Percentiles rank a stretch among this genome's conserved stretches.
Evolutionary conservation across 2,329 filamentous ascomycete genomes (phyloP).

Genomic region (Colletotrichum orbiculare): DNA sequence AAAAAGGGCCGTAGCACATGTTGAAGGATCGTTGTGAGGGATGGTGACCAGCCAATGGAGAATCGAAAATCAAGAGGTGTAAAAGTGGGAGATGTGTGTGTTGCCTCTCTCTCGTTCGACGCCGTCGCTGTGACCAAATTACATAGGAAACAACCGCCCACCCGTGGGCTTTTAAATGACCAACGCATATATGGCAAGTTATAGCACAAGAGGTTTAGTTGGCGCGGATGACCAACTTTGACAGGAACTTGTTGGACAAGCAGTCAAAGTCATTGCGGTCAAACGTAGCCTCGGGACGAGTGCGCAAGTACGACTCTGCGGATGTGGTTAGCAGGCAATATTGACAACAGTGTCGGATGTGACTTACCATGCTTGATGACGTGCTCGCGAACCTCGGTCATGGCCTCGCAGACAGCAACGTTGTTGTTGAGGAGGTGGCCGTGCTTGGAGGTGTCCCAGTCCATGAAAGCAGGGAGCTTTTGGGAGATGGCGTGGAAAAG

Average conservation of each 20-base stretch:
- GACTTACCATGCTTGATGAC: conserved; percentile 91
- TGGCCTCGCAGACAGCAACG: conserved; percentile 89
- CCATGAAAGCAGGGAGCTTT: conserved; percentile 90
- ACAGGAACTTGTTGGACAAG: conserved; percentile 96
- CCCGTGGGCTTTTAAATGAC: conserved; percentile 26
- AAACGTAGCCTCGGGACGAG: conserved; percentile 83
- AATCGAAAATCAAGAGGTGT: conserved; percentile 31
- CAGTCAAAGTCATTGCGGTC: conserved; percentile 94
- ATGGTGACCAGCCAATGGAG: conserved; percentile 37
- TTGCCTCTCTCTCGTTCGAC: conserved; percentile 34
- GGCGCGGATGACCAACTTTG: conserved; percentile 94
- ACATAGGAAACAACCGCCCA: conserved; percentile 35
- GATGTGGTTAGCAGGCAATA: conserved; percentile 50
- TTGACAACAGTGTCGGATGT: neutral
- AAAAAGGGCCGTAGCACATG: conserved; percentile 39
- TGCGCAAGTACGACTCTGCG: conserved; percentile 86
- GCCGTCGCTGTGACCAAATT: conserved; percentile 39
- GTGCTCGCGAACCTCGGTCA: conserved; percentile 95
- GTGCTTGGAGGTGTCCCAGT: conserved; percentile 94
- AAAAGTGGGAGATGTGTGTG: conserved; percentile 26
- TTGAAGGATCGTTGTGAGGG: conserved; percentile 34
- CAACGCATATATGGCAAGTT: conserved; percentile 31
- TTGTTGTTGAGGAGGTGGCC: conserved; percentile 93
- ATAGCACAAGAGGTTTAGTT: conserved; percentile 66
- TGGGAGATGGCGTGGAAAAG: conserved; percentile 98